phyloP scores from a whole-genome alignment of 768 basidiomycete genomes.

The Phlebiopsis gigantea region DNA sequence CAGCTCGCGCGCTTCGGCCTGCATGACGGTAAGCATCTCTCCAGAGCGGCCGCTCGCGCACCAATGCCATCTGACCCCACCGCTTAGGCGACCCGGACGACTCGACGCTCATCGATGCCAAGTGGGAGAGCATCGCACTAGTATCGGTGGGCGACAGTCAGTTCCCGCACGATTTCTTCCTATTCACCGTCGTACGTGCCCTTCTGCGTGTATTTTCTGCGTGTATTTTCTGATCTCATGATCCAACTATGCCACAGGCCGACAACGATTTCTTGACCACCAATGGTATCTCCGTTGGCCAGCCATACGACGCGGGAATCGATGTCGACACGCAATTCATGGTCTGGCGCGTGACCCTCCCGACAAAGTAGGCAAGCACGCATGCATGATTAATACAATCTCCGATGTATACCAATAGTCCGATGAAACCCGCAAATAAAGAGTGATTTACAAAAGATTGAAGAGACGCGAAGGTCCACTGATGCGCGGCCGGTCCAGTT shows the following conservation, averaged over 20 bases:
- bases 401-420: too few relatives aligned
- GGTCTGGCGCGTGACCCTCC: slow-evolving; percentile 60
- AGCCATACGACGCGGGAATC: slow-evolving; percentile 46
- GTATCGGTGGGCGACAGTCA: slow-evolving; percentile 45
- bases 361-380: too few relatives aligned
- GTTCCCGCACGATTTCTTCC: slow-evolving; percentile 61
- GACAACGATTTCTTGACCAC: slow-evolving; percentile 63
- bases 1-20: slow-evolving; percentile 59
- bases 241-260: slow-evolving; percentile 26
- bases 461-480: neutral
- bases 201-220: too few relatives aligned
- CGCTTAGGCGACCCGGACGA: slow-evolving; percentile 43
- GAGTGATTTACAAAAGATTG: too few relatives aligned
- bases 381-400: too few relatives aligned
- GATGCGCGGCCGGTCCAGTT: too few relatives aligned
- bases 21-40: slow-evolving; percentile 54
- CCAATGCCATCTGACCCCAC: neutral
- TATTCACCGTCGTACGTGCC: slow-evolving; percentile 58
- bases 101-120: slow-evolving; percentile 50
- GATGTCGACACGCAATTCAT: slow-evolving; percentile 61
- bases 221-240: slow-evolving; percentile 2
- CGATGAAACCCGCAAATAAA: too few relatives aligned
- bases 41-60: too few relatives aligned
- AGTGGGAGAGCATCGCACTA: slow-evolving; percentile 65
- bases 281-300: slow-evolving; percentile 45